These are phyloP conservation scores for Xylaria telfairii DNA, from an alignment of 495 filamentous ascomycete species.

Conservation along the genomic window DNA sequence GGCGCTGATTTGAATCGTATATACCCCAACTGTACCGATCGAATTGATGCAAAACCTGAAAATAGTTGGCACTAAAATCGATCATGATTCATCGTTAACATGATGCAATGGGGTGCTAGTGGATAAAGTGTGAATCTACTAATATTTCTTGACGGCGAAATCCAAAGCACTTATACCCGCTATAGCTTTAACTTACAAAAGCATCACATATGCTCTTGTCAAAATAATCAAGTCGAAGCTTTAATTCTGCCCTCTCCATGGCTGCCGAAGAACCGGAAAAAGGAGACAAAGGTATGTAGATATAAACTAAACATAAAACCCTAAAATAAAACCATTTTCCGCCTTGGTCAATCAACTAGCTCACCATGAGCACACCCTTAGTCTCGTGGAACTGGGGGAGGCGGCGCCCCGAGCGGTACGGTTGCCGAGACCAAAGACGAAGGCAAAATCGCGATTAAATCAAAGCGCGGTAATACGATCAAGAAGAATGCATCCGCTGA, in stretches of 20 bases:
- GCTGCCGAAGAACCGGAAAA: constrained; percentile 22
- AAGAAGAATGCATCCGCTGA: constrained; percentile 62
- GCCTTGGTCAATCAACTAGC: neutral
- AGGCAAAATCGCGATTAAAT: constrained; percentile 62
- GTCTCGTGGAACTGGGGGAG: constrained; percentile 67
- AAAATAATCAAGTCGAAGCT: neutral
- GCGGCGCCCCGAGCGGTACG: constrained; percentile 57
- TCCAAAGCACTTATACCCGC: neutral
- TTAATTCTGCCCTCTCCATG: constrained; percentile 1
- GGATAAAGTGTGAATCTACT: neutral
- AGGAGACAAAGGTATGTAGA: constrained; percentile 34
- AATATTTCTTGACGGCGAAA: neutral
- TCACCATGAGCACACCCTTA: constrained; percentile 30
- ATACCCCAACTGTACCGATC: neutral
- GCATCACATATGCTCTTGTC: neutral
- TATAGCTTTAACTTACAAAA: neutral
- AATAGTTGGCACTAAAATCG: constrained; percentile 23
- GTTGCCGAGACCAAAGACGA: constrained; percentile 64
- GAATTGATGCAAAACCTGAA: neutral
- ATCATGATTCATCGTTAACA: constrained; percentile 38
- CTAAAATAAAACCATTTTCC: neutral
- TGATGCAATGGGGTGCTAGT: constrained; percentile 24
- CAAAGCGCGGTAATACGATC: constrained; percentile 66
- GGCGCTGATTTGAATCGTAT: neutral
- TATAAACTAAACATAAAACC: neutral